phyloP scores from a whole-genome alignment of 1,139 yeast genomes.

The Williopsis jadinii region DNA sequence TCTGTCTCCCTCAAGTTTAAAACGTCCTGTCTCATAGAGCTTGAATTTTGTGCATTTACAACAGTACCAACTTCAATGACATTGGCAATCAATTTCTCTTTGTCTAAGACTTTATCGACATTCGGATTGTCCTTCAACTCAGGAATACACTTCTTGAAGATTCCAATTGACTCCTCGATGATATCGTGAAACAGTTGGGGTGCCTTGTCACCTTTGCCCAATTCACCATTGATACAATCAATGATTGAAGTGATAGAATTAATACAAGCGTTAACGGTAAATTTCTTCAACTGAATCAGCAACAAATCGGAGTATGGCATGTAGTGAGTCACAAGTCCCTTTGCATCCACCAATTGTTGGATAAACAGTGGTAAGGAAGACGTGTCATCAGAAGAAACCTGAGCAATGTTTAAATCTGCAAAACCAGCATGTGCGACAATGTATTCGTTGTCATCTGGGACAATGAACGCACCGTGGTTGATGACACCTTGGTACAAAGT shows the following conservation, averaged over 20 bases:
- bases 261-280: conserved; percentile 73
- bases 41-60: conserved; percentile 51
- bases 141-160: conserved; percentile 24
- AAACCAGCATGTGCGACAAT: conserved; percentile 58
- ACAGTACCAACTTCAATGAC: conserved; percentile 40
- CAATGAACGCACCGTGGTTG: conserved; percentile 67
- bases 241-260: conserved; percentile 76
- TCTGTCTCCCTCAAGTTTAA: conserved; percentile 58
- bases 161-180: conserved; percentile 40
- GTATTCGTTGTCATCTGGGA: conserved; percentile 17
- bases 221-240: conserved; percentile 71
- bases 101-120: conserved; percentile 30
- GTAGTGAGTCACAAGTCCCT: conserved; percentile 36
- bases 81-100: conserved; percentile 35
- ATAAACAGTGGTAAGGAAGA: conserved; percentile 24
- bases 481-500: conserved; percentile 65
- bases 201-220: conserved; percentile 34
- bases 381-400: conserved; percentile 21
- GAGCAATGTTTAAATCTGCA: conserved; percentile 52
- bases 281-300: conserved; percentile 64
- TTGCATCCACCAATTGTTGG: conserved; percentile 20
- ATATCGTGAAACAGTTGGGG: conserved; percentile 37
- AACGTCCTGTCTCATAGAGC: conserved; percentile 87
- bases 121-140: conserved; percentile 20
- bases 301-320: conserved; percentile 48